These are phyloP conservation scores for Pythium myriotylum DNA, from an alignment of 352 stramenopile species.

Conservation along the genomic window DNA sequence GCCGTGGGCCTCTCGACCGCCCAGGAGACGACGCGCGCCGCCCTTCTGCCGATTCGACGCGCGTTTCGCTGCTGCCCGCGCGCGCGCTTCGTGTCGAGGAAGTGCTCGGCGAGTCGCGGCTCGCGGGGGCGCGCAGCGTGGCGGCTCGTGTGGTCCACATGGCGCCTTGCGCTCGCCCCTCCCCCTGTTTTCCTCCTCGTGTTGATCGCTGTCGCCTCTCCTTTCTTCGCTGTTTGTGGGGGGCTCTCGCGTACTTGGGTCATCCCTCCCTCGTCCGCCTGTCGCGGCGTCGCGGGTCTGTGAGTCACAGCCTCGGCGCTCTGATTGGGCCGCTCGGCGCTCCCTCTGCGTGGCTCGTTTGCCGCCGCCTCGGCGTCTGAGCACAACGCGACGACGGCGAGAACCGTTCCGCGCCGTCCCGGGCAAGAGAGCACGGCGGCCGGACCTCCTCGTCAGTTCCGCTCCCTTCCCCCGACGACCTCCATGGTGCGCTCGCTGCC, in stretches of 20 bases:
- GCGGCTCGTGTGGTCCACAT: constrained; percentile 7
- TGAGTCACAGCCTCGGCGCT: constrained; percentile 1
- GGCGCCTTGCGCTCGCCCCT: no score
- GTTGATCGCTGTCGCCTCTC: not conserved
- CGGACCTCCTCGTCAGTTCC: constrained; percentile 22
- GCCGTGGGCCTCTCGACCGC: no score
- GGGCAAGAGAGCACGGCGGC: not conserved
- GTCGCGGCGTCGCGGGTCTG: constrained; percentile 1
- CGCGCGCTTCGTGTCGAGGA: no score
- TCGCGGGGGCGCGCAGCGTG: no score
- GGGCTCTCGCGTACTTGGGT: not conserved
- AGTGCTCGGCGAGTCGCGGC: no score
- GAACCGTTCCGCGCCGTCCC: not conserved
- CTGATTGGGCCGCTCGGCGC: constrained; percentile 10
- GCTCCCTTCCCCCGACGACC: not conserved
- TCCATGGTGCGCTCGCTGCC: constrained; percentile 79
- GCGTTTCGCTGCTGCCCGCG: not conserved
- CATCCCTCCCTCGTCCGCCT: not conserved
- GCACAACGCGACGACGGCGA: constrained; percentile 14
- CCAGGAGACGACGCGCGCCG: no score
- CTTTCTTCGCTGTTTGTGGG: not conserved
- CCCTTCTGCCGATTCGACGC: no score
- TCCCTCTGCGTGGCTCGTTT: constrained; percentile 5
- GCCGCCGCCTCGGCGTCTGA: constrained; percentile 4
- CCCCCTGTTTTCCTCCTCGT: no score